Conservation (phyloP, 345 rosid species). For the Ricinus communis region DNA sequence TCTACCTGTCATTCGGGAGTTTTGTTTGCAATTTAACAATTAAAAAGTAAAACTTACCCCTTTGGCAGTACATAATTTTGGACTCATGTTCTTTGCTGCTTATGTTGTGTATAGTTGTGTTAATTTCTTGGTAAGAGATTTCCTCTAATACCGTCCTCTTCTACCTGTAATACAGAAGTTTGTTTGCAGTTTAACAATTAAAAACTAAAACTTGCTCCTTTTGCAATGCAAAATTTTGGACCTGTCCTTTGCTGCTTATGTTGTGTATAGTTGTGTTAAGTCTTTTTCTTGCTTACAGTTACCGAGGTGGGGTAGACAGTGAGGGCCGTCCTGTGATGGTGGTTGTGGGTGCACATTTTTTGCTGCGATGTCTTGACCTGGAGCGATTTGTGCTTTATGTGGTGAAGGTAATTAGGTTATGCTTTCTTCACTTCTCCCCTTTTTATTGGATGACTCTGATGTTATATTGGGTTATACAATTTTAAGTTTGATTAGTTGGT, state of each 20-base stretch:
- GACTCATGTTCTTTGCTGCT: constrained; percentile 15
- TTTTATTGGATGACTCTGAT: constrained; percentile 10
- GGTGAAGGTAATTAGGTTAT: constrained; percentile 53
- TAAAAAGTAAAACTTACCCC: too few relatives aligned
- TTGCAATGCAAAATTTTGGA: background rate
- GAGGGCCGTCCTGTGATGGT: constrained; percentile 98
- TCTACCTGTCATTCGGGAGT: too few relatives aligned
- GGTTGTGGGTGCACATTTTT: constrained; percentile 96
- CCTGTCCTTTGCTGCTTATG: constrained; percentile 14
- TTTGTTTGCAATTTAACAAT: too few relatives aligned
- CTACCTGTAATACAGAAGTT: too few relatives aligned
- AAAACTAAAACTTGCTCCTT: background rate
- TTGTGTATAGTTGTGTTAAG: constrained; percentile 16
- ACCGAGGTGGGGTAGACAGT: constrained; percentile 94
- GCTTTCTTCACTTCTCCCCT: background rate
- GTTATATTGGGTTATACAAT: background rate
- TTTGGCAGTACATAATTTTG: background rate
- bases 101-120: constrained; percentile 14
- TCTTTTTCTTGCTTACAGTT: constrained; percentile 48
- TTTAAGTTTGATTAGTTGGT: background rate
- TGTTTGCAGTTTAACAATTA: too few relatives aligned
- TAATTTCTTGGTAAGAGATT: too few relatives aligned
- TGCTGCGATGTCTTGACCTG: constrained; percentile 90
- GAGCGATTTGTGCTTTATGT: constrained; percentile 85
- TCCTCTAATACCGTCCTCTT: too few relatives aligned